Base-by-base conservation (phyloP, 139 green algal genomes). In the Chlorokybus atmophyticus region DNA sequence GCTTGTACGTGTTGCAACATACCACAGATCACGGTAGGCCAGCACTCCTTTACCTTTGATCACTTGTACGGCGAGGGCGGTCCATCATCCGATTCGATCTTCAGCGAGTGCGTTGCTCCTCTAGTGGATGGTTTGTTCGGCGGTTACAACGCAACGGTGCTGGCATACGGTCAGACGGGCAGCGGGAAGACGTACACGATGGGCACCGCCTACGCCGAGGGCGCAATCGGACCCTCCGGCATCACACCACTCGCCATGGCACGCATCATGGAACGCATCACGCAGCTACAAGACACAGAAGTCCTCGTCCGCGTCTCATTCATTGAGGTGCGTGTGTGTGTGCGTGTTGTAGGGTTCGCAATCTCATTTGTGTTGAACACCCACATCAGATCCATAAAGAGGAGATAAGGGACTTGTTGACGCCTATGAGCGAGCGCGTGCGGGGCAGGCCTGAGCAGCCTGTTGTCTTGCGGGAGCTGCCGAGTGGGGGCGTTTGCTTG, bases 81-180 rank as follows among this genome's bases (percentile, higher is more conserved):
- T 4, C 29, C 59, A 40, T 31, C 59, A 17, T 44, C 29, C 21
- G 56, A 28, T 28, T 21, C 38, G 19, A 23, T 74, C 4, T 74
- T 73, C 49, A 52, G 29, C 14, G 67, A 77, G 26, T 74, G 70
- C 29, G 54, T 75, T 38, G 23, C 28, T 29, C 69, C 69, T 2
- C 67, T 77, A 5, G 70, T 77, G 25, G 52, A 70, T 23, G 61
- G 66, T 6, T 29, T 77, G 1, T 71, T 77, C 21, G 39, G 67
- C 3, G 69, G 69, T 10, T 77, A 76, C 44, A 77, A 75, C 52
- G 66, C 52, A 21, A 76, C 65, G 1, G 70, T 77, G 4, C 40
- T 77, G n/a, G 69, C 69, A 14, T 77, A 77, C 50, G 69, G 69
- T 1, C 62, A 70, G 62, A 70, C 63, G 3, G 63, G 63, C 19